phyloP scores from a whole-genome alignment of 2,329 filamentous ascomycete species.

The Coniella vitis region DNA sequence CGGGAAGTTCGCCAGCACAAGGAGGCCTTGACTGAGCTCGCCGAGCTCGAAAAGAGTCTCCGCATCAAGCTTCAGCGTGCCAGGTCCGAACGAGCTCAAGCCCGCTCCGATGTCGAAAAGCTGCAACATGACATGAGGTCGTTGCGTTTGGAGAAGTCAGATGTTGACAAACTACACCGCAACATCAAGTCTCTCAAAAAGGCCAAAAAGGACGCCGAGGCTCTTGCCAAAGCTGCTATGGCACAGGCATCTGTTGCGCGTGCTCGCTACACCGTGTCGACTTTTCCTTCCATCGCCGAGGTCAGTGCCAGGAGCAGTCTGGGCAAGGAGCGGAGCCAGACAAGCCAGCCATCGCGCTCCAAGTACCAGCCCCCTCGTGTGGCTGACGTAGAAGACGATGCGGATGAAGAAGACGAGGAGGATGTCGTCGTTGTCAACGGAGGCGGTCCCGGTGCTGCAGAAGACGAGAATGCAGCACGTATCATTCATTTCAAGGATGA shows the following conservation, averaged over 20 bases:
- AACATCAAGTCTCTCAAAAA: conserved; percentile 42
- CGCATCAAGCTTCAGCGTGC: conserved; percentile 63
- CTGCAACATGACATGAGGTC: conserved; percentile 44
- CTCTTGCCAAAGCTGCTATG: conserved; percentile 21
- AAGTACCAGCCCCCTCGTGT: conserved; percentile 18
- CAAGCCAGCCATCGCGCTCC: background rate
- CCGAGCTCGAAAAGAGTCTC: conserved; percentile 51
- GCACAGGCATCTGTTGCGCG: conserved; percentile 16
- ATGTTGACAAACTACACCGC: conserved; percentile 41
- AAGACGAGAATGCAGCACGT: conserved; percentile 14
- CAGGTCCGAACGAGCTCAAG: conserved; percentile 56
- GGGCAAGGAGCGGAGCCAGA: conserved; percentile 9
- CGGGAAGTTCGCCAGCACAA: conserved; percentile 66
- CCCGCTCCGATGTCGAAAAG: conserved; percentile 47
- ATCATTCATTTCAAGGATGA: conserved; percentile 18
- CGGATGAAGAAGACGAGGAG: conserved; percentile 18
- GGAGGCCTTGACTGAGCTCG: conserved; percentile 51
- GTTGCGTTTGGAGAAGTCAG: conserved; percentile 33
- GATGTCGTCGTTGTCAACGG: conserved; percentile 1
- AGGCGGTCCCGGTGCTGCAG: background rate
- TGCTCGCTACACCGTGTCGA: conserved; percentile 13
- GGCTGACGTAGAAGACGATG: conserved; percentile 23
- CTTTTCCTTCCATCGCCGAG: background rate
- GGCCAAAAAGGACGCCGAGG: conserved; percentile 30
- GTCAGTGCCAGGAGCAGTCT: background rate